A percentile compares a stretch with the other conserved stretches of the same genome.
These are phyloP conservation scores for Solanum medicagineum DNA, from an alignment of 257 asterid genomes.

Conservation along the genomic window DNA sequence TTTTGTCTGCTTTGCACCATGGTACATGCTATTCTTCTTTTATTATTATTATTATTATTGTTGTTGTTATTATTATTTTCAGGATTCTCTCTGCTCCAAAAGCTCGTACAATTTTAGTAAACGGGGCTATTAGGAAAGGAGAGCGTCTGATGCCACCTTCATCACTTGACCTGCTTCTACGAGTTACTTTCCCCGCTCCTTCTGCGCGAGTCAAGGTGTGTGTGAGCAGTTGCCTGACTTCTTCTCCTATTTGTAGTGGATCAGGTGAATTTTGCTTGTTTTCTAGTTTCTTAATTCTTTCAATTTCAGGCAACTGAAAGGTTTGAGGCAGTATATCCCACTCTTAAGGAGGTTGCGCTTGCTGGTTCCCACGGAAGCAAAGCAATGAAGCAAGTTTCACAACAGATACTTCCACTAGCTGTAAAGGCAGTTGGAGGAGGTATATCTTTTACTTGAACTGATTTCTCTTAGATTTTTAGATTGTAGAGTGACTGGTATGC, in stretches of 20 bases:
- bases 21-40: not conserved
- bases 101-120: constrained; percentile 52
- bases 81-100: constrained; percentile 69
- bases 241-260: not conserved
- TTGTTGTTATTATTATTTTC: not conserved
- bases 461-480: not conserved
- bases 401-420: constrained; percentile 39
- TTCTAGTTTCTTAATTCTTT: not conserved
- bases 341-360: constrained; percentile 69
- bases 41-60: not conserved
- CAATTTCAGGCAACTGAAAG: constrained; percentile 61
- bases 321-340: constrained; percentile 67
- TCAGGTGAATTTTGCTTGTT: not conserved
- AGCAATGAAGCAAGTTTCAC: constrained; percentile 72
- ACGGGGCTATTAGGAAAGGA: constrained; percentile 66
- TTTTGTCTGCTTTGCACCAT: not conserved
- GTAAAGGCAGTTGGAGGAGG: constrained; percentile 67
- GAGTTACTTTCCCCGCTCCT: constrained; percentile 52
- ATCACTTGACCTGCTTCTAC: constrained; percentile 51
- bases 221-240: not conserved
- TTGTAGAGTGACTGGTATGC: not conserved
- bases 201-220: constrained; percentile 65
- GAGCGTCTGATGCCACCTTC: constrained; percentile 69
- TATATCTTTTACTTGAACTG: constrained; percentile 1
- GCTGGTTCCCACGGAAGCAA: constrained; percentile 89